Evolutionary conservation across 495 filamentous ascomycete genomes (phyloP).

Genomic region (Penicillium diatomitis): DNA sequence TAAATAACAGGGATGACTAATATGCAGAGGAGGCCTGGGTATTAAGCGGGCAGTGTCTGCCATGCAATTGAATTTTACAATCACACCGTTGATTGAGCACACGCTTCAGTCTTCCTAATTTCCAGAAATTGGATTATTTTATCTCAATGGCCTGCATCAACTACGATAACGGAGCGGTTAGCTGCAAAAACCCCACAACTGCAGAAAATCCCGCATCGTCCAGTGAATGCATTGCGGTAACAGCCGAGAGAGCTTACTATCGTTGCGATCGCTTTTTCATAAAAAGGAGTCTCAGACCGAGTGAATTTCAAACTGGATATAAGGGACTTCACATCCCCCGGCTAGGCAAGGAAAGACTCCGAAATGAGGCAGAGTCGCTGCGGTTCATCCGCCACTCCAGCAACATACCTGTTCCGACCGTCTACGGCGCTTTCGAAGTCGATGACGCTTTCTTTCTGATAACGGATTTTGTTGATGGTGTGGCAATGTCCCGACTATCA

Average conservation of each 20-base stretch:
- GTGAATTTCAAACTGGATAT: conserved; percentile 5
- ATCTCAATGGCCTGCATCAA: not conserved
- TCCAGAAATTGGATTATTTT: not conserved
- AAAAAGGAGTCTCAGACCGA: conserved; percentile 7
- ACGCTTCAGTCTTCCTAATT: not conserved
- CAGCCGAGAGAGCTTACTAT: conserved; percentile 10
- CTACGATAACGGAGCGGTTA: not conserved
- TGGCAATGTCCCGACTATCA: conserved; percentile 1
- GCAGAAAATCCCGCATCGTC: not conserved
- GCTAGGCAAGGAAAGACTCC: conserved; percentile 9
- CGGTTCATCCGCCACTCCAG: conserved; percentile 2
- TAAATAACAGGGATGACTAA: not conserved
- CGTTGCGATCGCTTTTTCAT: conserved; percentile 6
- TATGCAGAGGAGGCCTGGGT: not conserved
- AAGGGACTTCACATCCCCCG: conserved; percentile 5
- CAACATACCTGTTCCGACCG: conserved; percentile 7
- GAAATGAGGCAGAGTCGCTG: conserved; percentile 8
- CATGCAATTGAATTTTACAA: not conserved
- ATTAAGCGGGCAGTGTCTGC: not conserved
- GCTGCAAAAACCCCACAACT: not conserved
- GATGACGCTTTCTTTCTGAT: conserved; percentile 4
- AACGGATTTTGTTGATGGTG: conserved; percentile 7
- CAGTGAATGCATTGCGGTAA: not conserved
- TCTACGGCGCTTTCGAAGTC: conserved; percentile 9
- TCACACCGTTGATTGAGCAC: not conserved